phyloP scores from a whole-genome alignment of 805 yeast genomes.

The Helenozyma rhizophorensis region DNA sequence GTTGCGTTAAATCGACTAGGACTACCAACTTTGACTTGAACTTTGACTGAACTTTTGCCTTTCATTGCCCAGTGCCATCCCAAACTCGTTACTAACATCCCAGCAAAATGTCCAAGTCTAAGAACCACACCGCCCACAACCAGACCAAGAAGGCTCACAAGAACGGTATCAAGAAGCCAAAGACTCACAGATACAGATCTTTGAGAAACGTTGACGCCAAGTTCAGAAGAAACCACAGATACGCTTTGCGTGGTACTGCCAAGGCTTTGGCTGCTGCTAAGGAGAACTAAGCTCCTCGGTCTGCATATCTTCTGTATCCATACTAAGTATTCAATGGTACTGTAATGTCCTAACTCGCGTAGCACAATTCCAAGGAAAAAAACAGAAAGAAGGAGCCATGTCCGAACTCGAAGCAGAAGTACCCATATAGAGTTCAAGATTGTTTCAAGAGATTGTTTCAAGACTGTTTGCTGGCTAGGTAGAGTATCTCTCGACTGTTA shows the following conservation, averaged over 20 bases:
- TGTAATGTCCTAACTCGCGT: constrained; percentile 6
- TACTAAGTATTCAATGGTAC: constrained; percentile 14
- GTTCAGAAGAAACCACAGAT: constrained; percentile 99
- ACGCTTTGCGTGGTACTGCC: constrained; percentile 96
- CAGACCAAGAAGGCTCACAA: constrained; percentile 99
- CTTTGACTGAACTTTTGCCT: too few species aligned
- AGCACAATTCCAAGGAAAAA: too few species aligned
- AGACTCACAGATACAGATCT: constrained; percentile 96
- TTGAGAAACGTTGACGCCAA: constrained; percentile 98
- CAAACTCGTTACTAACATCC: constrained; percentile 33
- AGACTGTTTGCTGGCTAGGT: too few species aligned
- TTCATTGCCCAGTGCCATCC: too few species aligned
- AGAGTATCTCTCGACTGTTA: too few species aligned
- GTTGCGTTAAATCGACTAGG: too few species aligned
- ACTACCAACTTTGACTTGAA: too few species aligned
- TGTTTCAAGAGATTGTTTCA: too few species aligned
- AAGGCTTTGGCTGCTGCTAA: constrained; percentile 68
- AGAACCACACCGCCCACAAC: constrained; percentile 99
- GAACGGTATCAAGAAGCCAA: constrained; percentile 99
- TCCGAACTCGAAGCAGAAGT: too few species aligned
- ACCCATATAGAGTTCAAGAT: too few species aligned
- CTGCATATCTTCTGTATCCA: constrained; percentile 5
- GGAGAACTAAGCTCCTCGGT: constrained; percentile 9
- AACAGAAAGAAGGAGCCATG: too few species aligned
- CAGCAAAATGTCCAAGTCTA: constrained; percentile 89